Conservation (phyloP, 1,284 basidiomycete genomes). For the Volvariella volvacea region DNA sequence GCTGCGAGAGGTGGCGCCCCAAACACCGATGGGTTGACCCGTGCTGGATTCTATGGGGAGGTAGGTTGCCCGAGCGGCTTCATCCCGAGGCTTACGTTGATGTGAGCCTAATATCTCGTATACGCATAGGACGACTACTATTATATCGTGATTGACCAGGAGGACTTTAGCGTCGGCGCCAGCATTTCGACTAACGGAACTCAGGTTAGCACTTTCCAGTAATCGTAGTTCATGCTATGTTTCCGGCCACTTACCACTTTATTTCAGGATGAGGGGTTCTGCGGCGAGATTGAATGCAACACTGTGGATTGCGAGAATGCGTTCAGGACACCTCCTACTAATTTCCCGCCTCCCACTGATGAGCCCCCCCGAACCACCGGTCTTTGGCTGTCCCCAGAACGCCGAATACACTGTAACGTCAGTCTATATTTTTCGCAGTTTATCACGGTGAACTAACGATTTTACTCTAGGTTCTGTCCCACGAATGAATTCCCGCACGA, state of each 20-base stretch:
- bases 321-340: slow-evolving; percentile 11
- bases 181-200: slow-evolving; percentile 11
- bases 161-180: slow-evolving; percentile 16
- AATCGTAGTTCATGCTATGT: not conserved
- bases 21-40: slow-evolving; percentile 14
- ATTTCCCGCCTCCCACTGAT: slow-evolving; percentile 12
- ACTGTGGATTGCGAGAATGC: slow-evolving; percentile 11
- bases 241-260: not conserved
- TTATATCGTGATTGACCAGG: slow-evolving; percentile 17
- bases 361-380: slow-evolving; percentile 12
- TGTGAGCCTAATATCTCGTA: not conserved
- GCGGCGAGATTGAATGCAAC: slow-evolving; percentile 12
- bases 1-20: slow-evolving; percentile 18
- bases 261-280: slow-evolving; percentile 12
- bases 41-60: slow-evolving; percentile 21
- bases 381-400: slow-evolving; percentile 13
- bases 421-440: slow-evolving; percentile 1
- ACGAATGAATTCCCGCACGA: slow-evolving; percentile 6
- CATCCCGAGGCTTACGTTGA: too few relatives aligned
- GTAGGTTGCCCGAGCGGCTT: slow-evolving; percentile 9
- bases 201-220: slow-evolving; percentile 1
- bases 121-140: slow-evolving; percentile 14
- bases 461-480: slow-evolving; percentile 13
- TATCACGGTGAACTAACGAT: not conserved
- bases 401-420: slow-evolving; percentile 17